phyloP scores from a whole-genome alignment of 2,329 filamentous ascomycete species.

The Trichoderma sp. region DNA sequence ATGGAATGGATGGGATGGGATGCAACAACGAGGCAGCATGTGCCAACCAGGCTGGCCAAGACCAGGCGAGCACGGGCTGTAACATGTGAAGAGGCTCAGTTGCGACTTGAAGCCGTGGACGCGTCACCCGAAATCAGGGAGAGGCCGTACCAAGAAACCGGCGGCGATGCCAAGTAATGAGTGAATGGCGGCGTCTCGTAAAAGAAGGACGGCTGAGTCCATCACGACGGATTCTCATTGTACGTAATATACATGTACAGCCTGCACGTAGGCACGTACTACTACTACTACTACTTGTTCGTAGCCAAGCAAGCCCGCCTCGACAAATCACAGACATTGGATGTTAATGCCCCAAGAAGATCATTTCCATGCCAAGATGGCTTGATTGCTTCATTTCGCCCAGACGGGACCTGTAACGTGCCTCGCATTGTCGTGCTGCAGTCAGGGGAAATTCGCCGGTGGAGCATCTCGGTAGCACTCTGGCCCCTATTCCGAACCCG shows the following conservation, averaged over 20 bases:
- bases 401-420: not conserved
- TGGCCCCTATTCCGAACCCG: not conserved
- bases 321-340: too few species aligned
- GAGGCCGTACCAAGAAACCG: not conserved
- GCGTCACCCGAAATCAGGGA: not conserved
- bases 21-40: not conserved
- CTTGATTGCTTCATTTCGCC: not conserved
- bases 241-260: too few species aligned
- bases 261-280: too few species aligned
- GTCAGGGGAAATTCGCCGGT: not conserved
- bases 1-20: not conserved
- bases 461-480: not conserved
- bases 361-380: not conserved
- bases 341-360: too few species aligned
- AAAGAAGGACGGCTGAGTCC: not conserved
- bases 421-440: not conserved
- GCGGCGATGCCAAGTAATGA: not conserved
- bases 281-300: too few species aligned
- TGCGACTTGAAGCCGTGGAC: not conserved
- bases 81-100: not conserved
- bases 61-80: slow-evolving; percentile 10
- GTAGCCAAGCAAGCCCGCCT: too few species aligned
- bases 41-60: slow-evolving; percentile 9
- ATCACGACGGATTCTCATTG: not conserved
- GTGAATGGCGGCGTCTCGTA: not conserved